phyloP scores from a whole-genome alignment of 2,329 filamentous ascomycete genomes.

The Cladophialophora psammophila region DNA sequence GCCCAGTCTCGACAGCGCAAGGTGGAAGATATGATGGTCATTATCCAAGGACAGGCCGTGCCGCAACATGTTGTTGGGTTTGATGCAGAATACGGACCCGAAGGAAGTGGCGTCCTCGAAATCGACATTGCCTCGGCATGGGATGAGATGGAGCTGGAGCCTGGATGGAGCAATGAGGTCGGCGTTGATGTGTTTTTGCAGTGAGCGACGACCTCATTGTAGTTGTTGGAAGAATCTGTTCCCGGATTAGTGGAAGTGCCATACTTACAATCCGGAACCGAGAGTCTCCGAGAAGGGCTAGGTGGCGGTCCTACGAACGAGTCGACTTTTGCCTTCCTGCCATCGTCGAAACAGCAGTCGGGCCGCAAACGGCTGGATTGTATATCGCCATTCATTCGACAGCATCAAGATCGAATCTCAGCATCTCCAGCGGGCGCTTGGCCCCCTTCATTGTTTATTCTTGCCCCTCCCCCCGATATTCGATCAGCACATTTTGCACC shows the following conservation, averaged over 20 bases:
- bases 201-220: conserved; percentile 6
- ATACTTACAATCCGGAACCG: background rate
- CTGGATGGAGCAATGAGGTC: conserved; percentile 82
- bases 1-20: conserved; percentile 43
- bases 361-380: background rate
- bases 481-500: background rate
- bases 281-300: background rate
- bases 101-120: conserved; percentile 64
- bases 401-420: background rate
- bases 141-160: conserved; percentile 72
- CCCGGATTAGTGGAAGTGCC: background rate
- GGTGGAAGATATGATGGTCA: conserved; percentile 73
- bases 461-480: background rate
- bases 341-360: background rate
- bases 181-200: conserved; percentile 67
- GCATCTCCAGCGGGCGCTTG: background rate
- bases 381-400: background rate
- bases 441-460: background rate
- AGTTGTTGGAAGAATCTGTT: background rate
- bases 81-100: conserved; percentile 23
- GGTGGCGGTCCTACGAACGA: background rate
- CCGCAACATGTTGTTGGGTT: conserved; percentile 70
- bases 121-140: conserved; percentile 81
- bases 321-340: background rate
- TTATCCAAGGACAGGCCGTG: conserved; percentile 75